These are phyloP conservation scores for Amanita rimosa DNA, from an alignment of 768 basidiomycete species.

Conservation along the genomic window DNA sequence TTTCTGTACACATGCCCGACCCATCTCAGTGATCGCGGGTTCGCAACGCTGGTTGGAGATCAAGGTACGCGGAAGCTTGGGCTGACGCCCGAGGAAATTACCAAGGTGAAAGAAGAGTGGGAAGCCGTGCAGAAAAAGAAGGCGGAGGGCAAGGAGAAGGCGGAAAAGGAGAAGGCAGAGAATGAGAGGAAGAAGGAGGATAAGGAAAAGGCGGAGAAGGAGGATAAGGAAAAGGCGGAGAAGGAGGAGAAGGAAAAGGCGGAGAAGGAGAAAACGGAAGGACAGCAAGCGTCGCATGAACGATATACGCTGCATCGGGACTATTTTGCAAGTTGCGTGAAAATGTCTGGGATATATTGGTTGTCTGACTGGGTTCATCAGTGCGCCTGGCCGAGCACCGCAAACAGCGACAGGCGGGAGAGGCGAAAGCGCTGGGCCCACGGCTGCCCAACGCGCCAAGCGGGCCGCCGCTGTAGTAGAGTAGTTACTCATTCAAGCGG, in stretches of 20 bases:
- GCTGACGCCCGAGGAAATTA: conserved; percentile 61
- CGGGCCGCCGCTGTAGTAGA: conserved; percentile 12
- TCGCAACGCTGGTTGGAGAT: conserved; percentile 42
- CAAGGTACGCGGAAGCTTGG: conserved; percentile 24
- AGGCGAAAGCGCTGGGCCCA: conserved; percentile 61
- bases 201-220: conserved; percentile 27
- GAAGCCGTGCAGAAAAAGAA: conserved; percentile 60
- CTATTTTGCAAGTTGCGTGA: conserved; percentile 48
- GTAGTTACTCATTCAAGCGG: conserved; percentile 9
- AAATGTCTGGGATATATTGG: conserved; percentile 1
- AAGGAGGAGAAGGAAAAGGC: conserved; percentile 8
- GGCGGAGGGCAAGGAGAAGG: conserved; percentile 38
- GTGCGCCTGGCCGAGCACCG: conserved; percentile 73
- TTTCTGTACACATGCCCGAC: conserved; percentile 76
- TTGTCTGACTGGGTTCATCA: conserved; percentile 1
- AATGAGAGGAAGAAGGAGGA: conserved; percentile 27
- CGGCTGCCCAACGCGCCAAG: conserved; percentile 56
- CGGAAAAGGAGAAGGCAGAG: conserved; percentile 17
- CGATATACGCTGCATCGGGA: conserved; percentile 76
- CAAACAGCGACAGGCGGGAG: conserved; percentile 51
- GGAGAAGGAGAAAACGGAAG: conserved; percentile 17
- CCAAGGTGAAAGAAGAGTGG: conserved; percentile 71
- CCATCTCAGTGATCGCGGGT: conserved; percentile 76
- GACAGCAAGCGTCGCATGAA: conserved; percentile 36
- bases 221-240: conserved; percentile 10